Percentiles rank a stretch among this genome's conserved stretches.
These are phyloP conservation scores for Lagenidium giganteum DNA, from an alignment of 352 stramenopile species.

Conservation along the genomic window DNA sequence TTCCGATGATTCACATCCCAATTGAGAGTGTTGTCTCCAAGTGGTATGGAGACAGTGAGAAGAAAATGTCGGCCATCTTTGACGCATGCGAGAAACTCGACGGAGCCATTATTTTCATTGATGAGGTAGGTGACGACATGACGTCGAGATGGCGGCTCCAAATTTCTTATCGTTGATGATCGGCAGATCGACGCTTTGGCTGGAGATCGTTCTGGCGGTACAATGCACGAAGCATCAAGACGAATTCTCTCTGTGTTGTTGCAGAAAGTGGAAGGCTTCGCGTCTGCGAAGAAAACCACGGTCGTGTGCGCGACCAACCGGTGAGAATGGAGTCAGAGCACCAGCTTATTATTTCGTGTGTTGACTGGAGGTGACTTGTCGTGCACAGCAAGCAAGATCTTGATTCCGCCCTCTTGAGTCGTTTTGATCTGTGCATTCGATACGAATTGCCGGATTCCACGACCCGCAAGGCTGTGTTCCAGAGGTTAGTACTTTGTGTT, in stretches of 20 bases:
- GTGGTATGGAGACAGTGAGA: conserved; percentile 94
- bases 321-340: conserved; percentile 23
- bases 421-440: conserved; percentile 91
- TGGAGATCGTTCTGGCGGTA: conserved; percentile 78
- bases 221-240: conserved; percentile 91
- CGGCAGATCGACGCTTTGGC: conserved; percentile 86
- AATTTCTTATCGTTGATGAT: not conserved
- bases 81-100: conserved; percentile 91
- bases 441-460: conserved; percentile 87
- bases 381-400: conserved; percentile 87
- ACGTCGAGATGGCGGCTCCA: not conserved
- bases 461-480: conserved; percentile 86
- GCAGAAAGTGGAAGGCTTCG: conserved; percentile 91
- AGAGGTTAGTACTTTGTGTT: conserved; percentile 36
- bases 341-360: not conserved
- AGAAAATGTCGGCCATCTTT: conserved; percentile 93
- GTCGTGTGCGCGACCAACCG: conserved; percentile 91
- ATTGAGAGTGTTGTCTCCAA: conserved; percentile 94
- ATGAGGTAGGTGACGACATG: conserved; percentile 55
- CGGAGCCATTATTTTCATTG: conserved; percentile 93
- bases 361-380: not conserved
- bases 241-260: conserved; percentile 90
- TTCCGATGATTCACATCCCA: conserved; percentile 92
- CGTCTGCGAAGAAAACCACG: conserved; percentile 89
- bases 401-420: conserved; percentile 89